phyloP scores from a whole-genome alignment of 441 rosid species.

The Croton laevigatus region DNA sequence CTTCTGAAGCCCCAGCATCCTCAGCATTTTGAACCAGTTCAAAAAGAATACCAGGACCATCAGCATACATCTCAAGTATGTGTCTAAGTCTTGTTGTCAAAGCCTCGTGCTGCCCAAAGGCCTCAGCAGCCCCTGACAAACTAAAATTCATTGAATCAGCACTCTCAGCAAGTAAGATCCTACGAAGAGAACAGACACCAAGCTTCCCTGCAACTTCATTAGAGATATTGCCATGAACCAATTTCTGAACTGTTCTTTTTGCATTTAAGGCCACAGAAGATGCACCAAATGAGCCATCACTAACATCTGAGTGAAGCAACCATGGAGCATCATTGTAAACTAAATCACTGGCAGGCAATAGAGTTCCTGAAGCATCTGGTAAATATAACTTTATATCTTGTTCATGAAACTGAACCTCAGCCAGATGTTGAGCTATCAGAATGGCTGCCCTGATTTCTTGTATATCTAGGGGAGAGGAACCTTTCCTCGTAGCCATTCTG shows the following conservation, averaged over 20 bases:
- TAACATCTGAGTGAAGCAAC: slow-evolving; percentile 76
- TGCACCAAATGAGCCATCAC: slow-evolving; percentile 52
- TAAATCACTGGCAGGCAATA: slow-evolving; percentile 74
- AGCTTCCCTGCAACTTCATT: slow-evolving; percentile 98
- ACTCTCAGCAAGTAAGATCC: slow-evolving; percentile 97
- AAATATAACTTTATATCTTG: slow-evolving; percentile 60
- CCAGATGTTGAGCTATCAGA: slow-evolving; percentile 86
- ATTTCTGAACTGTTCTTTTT: slow-evolving; percentile 69
- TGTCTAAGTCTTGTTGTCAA: slow-evolving; percentile 97
- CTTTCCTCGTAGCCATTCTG: slow-evolving; percentile 79
- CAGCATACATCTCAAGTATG: slow-evolving; percentile 99
- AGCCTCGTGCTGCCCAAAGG: slow-evolving; percentile 99
- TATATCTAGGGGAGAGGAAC: slow-evolving; percentile 64
- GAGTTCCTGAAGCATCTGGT: slow-evolving; percentile 85
- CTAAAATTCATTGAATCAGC: slow-evolving; percentile 98
- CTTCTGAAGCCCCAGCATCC: slow-evolving; percentile 99
- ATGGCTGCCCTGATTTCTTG: slow-evolving; percentile 86
- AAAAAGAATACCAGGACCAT: slow-evolving; percentile 97
- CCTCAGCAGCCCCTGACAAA: slow-evolving; percentile 97
- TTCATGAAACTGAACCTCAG: slow-evolving; percentile 74
- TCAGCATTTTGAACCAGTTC: slow-evolving; percentile 98
- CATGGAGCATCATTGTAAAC: slow-evolving; percentile 99
- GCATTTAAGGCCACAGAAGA: slow-evolving; percentile 59
- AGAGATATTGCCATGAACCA: slow-evolving; percentile 92
- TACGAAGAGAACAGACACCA: slow-evolving; percentile 95